Evolutionary conservation across 148 eudicot genomes (phyloP).

Genomic region (Mesembryanthemum crystallinum): DNA sequence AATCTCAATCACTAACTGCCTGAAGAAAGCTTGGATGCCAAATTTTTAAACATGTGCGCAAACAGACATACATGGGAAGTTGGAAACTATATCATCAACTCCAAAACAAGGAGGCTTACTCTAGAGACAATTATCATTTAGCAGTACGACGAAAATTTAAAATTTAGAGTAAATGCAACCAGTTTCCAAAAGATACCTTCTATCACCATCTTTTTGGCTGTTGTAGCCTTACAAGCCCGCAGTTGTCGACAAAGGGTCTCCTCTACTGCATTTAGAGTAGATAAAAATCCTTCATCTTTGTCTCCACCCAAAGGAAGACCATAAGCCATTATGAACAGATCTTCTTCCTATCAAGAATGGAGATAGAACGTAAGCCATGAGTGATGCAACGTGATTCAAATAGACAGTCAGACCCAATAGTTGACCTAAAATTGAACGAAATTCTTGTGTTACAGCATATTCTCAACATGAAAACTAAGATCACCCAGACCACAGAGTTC

Average conservation of each 20-base stretch:
- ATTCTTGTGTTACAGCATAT: background rate
- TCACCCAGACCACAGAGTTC: background rate
- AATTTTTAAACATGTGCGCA: background rate
- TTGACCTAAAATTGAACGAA: background rate
- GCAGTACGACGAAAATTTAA: background rate
- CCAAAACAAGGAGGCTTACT: background rate
- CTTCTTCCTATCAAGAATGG: conserved; percentile 72
- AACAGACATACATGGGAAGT: too few relatives aligned
- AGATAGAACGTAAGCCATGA: background rate
- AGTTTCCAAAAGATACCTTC: conserved; percentile 51
- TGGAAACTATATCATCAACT: too few relatives aligned
- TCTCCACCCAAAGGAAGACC: conserved; percentile 85
- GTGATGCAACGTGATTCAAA: conserved; percentile 1
- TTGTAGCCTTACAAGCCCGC: conserved; percentile 78
- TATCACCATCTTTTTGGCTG: conserved; percentile 54
- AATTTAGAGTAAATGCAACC: background rate
- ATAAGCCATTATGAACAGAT: conserved; percentile 79
- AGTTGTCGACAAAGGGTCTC: conserved; percentile 90
- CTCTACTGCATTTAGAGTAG: conserved; percentile 80
- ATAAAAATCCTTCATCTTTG: conserved; percentile 82
- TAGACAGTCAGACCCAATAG: background rate
- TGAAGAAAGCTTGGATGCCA: background rate
- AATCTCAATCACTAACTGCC: too few relatives aligned
- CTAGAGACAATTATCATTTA: background rate
- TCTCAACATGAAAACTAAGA: background rate